phyloP scores from a whole-genome alignment of 78 protist species.

The Dictyostelium discoideum region dicty_2.7 NC_007091.3:296501-297000 shows the following conservation, averaged over 20 bases:
- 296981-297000: conserved; percentile 99
- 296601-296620: conserved; percentile 81
- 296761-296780: conserved; percentile 43
- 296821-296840: conserved; percentile 78
- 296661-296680: conserved; percentile 34
- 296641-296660: conserved; percentile 93
- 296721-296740: conserved; percentile 92
- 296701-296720: conserved; percentile 80
- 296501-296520: conserved; percentile 87
- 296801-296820: conserved; percentile 85
- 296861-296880: conserved; percentile 79
- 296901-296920: conserved; percentile 95
- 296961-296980: conserved; percentile 99
- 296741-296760: conserved; percentile 87
- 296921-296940: conserved; percentile 89
- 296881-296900: conserved; percentile 99
- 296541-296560: conserved; percentile 92
- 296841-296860: conserved; percentile 79
- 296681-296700: conserved; percentile 74
- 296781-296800: conserved; percentile 95
- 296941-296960: conserved; percentile 98
- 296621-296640: conserved; percentile 94
- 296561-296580: conserved; percentile 47
- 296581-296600: conserved; percentile 97
- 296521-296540: conserved; percentile 94